Evolutionary conservation across 768 basidiomycete genomes (phyloP), one percentile per base, ranked within the genome.

Genomic region (Mycena epipterygia): DNA sequence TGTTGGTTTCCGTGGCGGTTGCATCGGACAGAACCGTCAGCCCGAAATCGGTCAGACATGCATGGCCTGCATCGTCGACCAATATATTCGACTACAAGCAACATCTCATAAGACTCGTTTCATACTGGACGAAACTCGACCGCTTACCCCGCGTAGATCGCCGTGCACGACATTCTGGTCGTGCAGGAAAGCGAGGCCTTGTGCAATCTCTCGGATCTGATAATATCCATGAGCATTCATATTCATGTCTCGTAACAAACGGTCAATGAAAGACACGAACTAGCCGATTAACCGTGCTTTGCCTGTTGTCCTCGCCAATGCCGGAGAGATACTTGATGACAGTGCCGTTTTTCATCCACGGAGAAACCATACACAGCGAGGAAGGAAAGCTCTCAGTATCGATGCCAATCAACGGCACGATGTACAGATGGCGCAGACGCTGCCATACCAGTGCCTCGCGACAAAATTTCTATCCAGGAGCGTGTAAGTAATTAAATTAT

Each of bases 261-360:
- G 8, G 42, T 19, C 9, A 44, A 21, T 21, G 42, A 44, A 44
- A 19, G 35, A 14, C 6, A 44, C 71, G n/a, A 39, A 68, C 71
- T 58, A 73, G n/a, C 21, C 67, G 63, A 33, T 69, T 17, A 6
- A 72, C 65, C 16, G 48, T 60, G 6, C 17, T 32, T 30, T 48
- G 63, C 19, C 73, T 63, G 17, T 39, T 35, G 14, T 25, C 21
- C 23, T 59, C 52, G 0, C 19, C 57, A 39, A 74, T 59, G 23
- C 68, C 64, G 27, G 73, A 63, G 17, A 77, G 62, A 58, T 73
- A 77, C 11, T 68, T 63, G 30, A 74, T 73, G 5, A 76, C 68
- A 6, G 73, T 76, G 3, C 78, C 76, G 53, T 79, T 75, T 25
- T 72, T 57, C 76, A n/a, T n/a, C n/a, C n/a, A n/a, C n/a, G 76